A percentile compares a stretch with the other conserved stretches of the same genome.
Conservation (phyloP, 176 grass and related monocot species). For the Musa troglodytarum region DNA sequence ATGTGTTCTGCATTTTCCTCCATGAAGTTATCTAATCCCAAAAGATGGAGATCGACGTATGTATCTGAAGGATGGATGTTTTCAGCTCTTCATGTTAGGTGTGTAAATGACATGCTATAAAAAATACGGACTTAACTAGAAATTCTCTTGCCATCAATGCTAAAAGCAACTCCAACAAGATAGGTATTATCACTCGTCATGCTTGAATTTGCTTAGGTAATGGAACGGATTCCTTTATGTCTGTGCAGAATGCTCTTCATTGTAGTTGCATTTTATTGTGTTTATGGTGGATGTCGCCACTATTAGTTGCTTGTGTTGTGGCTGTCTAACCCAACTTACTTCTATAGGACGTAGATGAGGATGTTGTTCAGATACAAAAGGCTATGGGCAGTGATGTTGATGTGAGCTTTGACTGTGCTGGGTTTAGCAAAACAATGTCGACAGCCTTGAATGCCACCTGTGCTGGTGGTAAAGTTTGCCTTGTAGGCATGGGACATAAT, state of each 20-base stretch:
- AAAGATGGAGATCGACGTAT: too few species aligned
- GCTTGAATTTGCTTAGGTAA: too few species aligned
- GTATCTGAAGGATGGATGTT: too few species aligned
- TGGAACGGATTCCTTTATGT: background rate
- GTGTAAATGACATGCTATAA: too few species aligned
- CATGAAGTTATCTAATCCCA: too few species aligned
- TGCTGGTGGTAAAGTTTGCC: constrained; percentile 64
- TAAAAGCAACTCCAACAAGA: too few species aligned
- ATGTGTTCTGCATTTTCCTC: too few species aligned
- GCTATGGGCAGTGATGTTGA: constrained; percentile 54
- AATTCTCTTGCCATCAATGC: too few species aligned
- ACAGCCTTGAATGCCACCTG: constrained; percentile 70
- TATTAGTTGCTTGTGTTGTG: background rate
- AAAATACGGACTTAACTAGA: too few species aligned
- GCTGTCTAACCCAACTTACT: background rate
- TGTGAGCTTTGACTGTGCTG: constrained; percentile 76
- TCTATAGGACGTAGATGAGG: constrained; percentile 35
- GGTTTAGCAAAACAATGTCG: constrained; percentile 83
- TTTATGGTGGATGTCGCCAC: background rate
- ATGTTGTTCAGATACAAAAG: constrained; percentile 42
- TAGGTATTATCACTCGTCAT: too few species aligned
- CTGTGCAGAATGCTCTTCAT: background rate
- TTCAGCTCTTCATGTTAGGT: too few species aligned
- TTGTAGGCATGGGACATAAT: constrained; percentile 85
- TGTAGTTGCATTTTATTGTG: background rate